These are phyloP conservation scores for Aspergillus latus DNA, from an alignment of 2,329 filamentous ascomycete species.

Conservation along the genomic window DNA sequence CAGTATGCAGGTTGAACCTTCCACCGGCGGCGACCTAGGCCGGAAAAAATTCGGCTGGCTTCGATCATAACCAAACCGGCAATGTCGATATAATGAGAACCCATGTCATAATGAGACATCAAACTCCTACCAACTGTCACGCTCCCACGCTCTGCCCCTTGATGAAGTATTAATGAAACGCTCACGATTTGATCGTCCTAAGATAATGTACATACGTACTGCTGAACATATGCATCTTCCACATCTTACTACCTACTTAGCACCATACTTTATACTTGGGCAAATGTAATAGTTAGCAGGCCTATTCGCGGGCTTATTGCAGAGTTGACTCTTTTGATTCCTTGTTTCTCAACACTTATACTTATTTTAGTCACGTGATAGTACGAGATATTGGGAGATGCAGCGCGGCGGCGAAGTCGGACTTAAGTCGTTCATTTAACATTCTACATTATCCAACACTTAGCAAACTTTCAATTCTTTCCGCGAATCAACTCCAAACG, in stretches of 20 bases:
- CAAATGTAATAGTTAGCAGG: not conserved
- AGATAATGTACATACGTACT: conserved; percentile 26
- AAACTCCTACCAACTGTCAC: conserved; percentile 2
- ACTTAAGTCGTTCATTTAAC: no score
- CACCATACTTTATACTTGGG: not conserved
- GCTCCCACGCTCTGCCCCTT: conserved; percentile 10
- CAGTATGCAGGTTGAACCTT: conserved; percentile 56
- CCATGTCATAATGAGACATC: conserved; percentile 5
- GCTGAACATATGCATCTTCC: conserved; percentile 13
- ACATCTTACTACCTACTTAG: not conserved
- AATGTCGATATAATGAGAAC: conserved; percentile 9
- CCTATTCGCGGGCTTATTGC: not conserved
- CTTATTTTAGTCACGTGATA: no score
- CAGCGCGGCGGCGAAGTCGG: no score
- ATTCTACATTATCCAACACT: no score
- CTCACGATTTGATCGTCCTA: conserved; percentile 19
- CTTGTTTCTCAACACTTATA: no score
- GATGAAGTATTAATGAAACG: conserved; percentile 20
- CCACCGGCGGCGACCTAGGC: conserved; percentile 37
- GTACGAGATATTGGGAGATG: no score
- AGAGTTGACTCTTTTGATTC: no score
- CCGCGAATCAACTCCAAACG: no score
- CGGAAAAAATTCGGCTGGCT: conserved; percentile 48
- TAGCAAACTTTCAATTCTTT: no score
- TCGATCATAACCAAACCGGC: conserved; percentile 29